Evolutionary conservation across 306 rosid species (phyloP).

Genomic region (Casuarina equisetifolia): DNA sequence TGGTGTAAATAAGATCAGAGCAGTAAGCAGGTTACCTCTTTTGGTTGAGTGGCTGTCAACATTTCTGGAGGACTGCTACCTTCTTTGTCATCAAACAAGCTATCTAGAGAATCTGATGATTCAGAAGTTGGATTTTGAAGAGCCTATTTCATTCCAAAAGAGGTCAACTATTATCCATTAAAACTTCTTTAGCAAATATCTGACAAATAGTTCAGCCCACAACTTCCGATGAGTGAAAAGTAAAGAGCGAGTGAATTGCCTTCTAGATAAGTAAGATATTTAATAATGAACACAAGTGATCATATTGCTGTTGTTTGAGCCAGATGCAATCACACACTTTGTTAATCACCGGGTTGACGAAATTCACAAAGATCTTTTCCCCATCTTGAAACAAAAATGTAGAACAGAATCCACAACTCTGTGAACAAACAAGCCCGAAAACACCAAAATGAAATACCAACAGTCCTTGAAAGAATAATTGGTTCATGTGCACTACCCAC

Average conservation of each 20-base stretch:
- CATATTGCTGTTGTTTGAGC: neutral
- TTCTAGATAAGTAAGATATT: neutral
- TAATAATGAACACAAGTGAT: neutral
- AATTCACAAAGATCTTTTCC: neutral
- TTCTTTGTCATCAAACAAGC: slow-evolving; percentile 74
- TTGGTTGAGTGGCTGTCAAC: slow-evolving; percentile 40
- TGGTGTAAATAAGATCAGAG: slow-evolving; percentile 14
- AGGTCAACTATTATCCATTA: slow-evolving; percentile 25
- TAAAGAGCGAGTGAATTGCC: slow-evolving; percentile 14
- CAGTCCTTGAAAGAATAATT: neutral
- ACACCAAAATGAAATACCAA: neutral
- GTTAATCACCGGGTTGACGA: neutral
- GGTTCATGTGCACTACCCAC: neutral
- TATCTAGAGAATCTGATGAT: slow-evolving; percentile 85
- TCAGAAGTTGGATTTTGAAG: slow-evolving; percentile 49
- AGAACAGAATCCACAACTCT: neutral
- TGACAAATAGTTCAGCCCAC: slow-evolving; percentile 11
- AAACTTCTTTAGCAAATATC: slow-evolving; percentile 18
- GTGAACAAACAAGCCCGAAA: neutral
- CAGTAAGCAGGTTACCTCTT: slow-evolving; percentile 56
- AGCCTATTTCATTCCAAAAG: slow-evolving; percentile 42
- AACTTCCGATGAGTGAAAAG: neutral
- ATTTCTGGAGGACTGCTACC: slow-evolving; percentile 41
- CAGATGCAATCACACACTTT: slow-evolving; percentile 10
- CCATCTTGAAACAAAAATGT: neutral